Base-by-base conservation (phyloP, 495 filamentous ascomycete species). In the Hyaloscypha hepaticicola region DNA sequence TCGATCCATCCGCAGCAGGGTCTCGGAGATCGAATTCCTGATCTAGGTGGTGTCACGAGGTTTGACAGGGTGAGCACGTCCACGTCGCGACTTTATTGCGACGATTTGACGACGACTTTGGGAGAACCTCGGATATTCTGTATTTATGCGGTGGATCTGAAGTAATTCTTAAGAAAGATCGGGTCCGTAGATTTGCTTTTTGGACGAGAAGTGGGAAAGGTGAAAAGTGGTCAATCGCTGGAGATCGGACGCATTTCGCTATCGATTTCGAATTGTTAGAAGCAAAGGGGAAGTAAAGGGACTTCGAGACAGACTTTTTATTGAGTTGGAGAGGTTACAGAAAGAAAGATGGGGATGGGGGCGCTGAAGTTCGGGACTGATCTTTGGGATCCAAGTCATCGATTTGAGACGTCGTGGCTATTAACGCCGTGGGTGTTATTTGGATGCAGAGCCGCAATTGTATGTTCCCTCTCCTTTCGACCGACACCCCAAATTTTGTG, bases 321-420 rank as follows among this genome's bases (percentile, higher is more conserved):
- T n/a, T 34, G 12, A 34, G 12, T 34, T 34, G 5, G 12, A 12
- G 31, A 12, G 12, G 31, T 34, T 6, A 50, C 4, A 50, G 48
- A 5, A 21, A 16, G 50, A 53, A 57, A 38, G 29, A 66, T 66
- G 65, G 65, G 25, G 24, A 60, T 11, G 56, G 29, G 51, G 19
- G 33, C 75, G 24, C 77, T 82, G 65, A 67, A 68, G 49, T 78
- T 80, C 52, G 78, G 77, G 55, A 73, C 68, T 5, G 79, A 75
- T 57, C 67, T 70, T 50, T 86, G 80, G 72, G 89, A 91, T 72
- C 77, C 80, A 28, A 75, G 77, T 21, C 79, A 89, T 72, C 85
- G 84, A 65, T 91, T 87, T 75, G 83, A 84, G 72, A 93, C 90
- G 16, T 93, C 90, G 5, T 93, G 89, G 88, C 72, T 92, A 12